Evolutionary conservation across 176 grass and related monocot genomes (phyloP), one percentile per base, ranked within the genome.

Genomic region (Chrysopogon serrulatus): DNA sequence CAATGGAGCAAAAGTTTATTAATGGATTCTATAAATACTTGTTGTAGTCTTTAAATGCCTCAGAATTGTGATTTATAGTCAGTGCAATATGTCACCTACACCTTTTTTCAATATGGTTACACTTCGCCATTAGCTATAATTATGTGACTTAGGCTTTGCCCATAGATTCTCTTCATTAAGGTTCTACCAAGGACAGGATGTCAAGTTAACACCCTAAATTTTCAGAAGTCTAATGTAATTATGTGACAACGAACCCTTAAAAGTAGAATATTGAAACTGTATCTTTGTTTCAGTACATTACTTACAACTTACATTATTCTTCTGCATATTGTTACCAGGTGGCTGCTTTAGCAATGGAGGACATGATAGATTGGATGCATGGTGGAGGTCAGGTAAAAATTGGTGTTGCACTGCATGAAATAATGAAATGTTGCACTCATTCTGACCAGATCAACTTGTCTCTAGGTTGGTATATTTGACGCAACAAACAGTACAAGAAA

Each of bases 391-490:
- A 98, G 92, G 95, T 98, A 87, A 91, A 76, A 92, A 78, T 35
- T 86, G 71, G 14, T 41, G 44, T 87, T 81, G 36, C 63, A 82
- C 36, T 84, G 51, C 74, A 83, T 86, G 77, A 47, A 90, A 44
- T 93, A 47, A 83, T 86, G 77, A 65, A 90, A 37, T 93, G 45
- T 65, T 71, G 87, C 71, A 39, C 80, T 44, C 34, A 1, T 45
- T 88, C 73, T 80, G 49, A 86, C 34, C 59, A 28, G 60, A 30
- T 67, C 39, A 79, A 68, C 37, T 76, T 84, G 26, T 68, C 30
- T 68, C 32, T 90, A 98, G 95, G 95, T 98, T 68, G 95, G 92
- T 82, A 95, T 98, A 81, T 99, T 96, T 92, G 96, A 99, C 87
- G 96, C 93, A 49, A 99, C 93, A 85, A 99, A 99, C 67, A 99